Percentiles rank a stretch among this genome's conserved stretches.
Evolutionary conservation across 257 asterid genomes (phyloP).

Genomic region (Salvia miltiorrhiza): DNA sequence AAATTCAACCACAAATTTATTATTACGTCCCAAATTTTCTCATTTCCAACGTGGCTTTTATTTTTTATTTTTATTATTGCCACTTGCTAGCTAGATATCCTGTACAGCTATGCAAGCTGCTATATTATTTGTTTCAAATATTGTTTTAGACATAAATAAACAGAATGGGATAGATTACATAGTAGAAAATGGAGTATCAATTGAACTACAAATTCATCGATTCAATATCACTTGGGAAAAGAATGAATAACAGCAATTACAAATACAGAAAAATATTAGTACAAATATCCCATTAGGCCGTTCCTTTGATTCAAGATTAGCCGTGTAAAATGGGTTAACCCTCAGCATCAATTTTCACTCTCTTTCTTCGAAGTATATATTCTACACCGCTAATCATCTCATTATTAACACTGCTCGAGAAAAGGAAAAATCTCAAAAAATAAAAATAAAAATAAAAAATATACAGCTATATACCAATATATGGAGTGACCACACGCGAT

Average conservation of each 20-base stretch:
- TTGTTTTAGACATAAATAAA: background rate
- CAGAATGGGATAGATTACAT: background rate
- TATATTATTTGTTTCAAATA: background rate
- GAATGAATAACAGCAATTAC: conserved; percentile 15
- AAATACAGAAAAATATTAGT: conserved; percentile 16
- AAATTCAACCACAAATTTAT: background rate
- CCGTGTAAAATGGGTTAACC: conserved; percentile 30
- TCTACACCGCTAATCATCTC: conserved; percentile 34
- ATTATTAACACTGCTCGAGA: conserved; percentile 18
- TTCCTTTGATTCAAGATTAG: conserved; percentile 25
- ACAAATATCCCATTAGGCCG: conserved; percentile 23
- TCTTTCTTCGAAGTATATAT: conserved; percentile 2
- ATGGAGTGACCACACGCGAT: conserved; percentile 32
- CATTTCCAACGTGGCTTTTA: background rate
- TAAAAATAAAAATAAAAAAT: background rate
- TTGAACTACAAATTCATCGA: background rate
- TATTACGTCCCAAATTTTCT: background rate
- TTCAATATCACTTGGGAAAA: conserved; percentile 3
- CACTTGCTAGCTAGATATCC: background rate
- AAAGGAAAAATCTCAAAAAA: background rate
- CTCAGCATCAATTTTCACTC: conserved; percentile 20
- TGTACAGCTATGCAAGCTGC: background rate
- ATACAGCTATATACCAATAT: conserved; percentile 35
- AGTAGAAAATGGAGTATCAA: background rate
- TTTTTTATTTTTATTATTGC: too few species aligned